A percentile compares a stretch with the other conserved stretches of the same genome.
phyloP scores from a whole-genome alignment of 805 yeast genomes.

The Saturnispora besseyi region DNA sequence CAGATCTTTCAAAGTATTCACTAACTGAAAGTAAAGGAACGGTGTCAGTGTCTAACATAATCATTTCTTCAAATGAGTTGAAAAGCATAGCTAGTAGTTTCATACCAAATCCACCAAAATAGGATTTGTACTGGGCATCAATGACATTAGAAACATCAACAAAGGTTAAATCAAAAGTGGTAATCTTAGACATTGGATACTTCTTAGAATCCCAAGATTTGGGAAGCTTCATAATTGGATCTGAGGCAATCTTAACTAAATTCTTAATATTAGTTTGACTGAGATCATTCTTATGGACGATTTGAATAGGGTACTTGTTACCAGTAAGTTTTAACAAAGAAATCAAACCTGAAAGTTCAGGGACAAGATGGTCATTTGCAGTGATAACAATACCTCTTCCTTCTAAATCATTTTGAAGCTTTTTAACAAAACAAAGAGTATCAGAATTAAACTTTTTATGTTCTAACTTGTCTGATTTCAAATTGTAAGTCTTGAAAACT shows the following conservation, averaged over 20 bases:
- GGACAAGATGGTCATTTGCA: conserved; percentile 35
- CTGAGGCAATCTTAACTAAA: conserved; percentile 30
- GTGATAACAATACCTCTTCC: conserved; percentile 51
- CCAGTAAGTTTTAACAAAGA: conserved; percentile 41
- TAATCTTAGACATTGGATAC: conserved; percentile 14
- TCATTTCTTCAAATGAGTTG: conserved; percentile 47
- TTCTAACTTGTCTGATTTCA: conserved; percentile 3
- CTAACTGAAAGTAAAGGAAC: conserved; percentile 30
- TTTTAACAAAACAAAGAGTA: conserved; percentile 23
- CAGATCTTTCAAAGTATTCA: conserved; percentile 31
- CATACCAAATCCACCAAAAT: conserved; percentile 26
- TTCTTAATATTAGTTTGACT: conserved; percentile 26
- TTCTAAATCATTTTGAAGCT: conserved; percentile 22
- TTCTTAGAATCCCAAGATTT: conserved; percentile 16
- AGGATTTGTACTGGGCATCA: conserved; percentile 17
- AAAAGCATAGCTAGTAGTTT: conserved; percentile 52
- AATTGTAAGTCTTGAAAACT: conserved; percentile 29
- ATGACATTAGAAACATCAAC: conserved; percentile 28
- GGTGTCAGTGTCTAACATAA: conserved; percentile 47
- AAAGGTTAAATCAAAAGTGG: conserved; percentile 24
- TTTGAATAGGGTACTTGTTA: conserved; percentile 42
- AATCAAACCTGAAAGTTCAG: conserved; percentile 41
- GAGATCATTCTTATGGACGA: conserved; percentile 33
- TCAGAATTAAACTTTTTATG: conserved; percentile 1
- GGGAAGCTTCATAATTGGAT: conserved; percentile 23